Percentiles rank a stretch among this genome's conserved stretches.
These are phyloP conservation scores for Spathaspora sp. DNA, from an alignment of 805 yeast species.

Conservation along the genomic window DNA sequence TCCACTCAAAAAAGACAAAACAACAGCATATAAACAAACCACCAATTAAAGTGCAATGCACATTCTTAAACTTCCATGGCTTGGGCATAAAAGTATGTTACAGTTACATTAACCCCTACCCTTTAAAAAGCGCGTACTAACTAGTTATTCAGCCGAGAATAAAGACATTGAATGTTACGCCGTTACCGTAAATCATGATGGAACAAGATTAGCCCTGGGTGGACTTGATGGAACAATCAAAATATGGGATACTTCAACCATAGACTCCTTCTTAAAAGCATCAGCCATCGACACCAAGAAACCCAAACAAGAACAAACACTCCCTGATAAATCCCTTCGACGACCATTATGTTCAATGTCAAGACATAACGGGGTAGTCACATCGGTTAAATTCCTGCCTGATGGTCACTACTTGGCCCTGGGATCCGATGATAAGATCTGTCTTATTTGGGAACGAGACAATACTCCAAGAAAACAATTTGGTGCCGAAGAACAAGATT, in stretches of 20 bases:
- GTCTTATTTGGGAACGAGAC: conserved; percentile 90
- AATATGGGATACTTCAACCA: conserved; percentile 73
- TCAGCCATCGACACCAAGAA: background rate
- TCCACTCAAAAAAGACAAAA: background rate
- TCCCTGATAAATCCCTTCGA: conserved; percentile 21
- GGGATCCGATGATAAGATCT: conserved; percentile 92
- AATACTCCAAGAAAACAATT: conserved; percentile 53
- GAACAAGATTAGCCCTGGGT: conserved; percentile 84
- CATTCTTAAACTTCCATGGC: conserved; percentile 43
- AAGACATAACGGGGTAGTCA: conserved; percentile 95
- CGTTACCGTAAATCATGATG: conserved; percentile 76
- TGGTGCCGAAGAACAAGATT: conserved; percentile 62
- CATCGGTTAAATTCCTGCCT: conserved; percentile 89
- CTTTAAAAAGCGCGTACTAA: conserved; percentile 15
- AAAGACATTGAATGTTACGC: conserved; percentile 83
- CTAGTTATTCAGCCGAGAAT: conserved; percentile 57
- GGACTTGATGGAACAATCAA: conserved; percentile 88
- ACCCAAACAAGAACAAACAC: conserved; percentile 7
- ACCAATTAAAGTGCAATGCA: conserved; percentile 20
- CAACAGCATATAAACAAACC: background rate
- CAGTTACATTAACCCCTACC: background rate
- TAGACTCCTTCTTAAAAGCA: conserved; percentile 37
- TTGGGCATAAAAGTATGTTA: conserved; percentile 39
- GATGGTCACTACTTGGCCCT: conserved; percentile 88
- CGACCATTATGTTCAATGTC: conserved; percentile 84